A percentile compares a stretch with the other conserved stretches of the same genome.
Conservation (phyloP, 768 basidiomycete genomes). For the Pisolithus orientalis region DNA sequence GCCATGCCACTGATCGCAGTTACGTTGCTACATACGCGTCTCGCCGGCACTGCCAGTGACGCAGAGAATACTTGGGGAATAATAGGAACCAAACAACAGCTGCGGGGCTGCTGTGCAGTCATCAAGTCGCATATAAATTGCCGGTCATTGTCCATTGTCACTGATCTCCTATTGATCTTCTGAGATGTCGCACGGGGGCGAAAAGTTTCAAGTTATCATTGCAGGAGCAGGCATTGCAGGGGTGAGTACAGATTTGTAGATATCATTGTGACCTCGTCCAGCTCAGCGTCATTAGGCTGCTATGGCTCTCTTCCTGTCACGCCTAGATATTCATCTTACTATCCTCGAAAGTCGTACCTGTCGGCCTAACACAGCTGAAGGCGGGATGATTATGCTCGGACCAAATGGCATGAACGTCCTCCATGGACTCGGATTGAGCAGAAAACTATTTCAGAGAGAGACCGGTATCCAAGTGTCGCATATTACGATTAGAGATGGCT, state of each 20-base stretch:
- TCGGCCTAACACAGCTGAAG: conserved; percentile 14
- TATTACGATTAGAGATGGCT: conserved; percentile 17
- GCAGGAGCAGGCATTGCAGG: conserved; percentile 24
- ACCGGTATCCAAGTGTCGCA: conserved; percentile 15
- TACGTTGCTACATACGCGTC: neutral
- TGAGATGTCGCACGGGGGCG: conserved; percentile 8
- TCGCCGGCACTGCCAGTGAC: neutral
- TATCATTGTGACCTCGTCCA: neutral
- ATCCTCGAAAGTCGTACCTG: conserved; percentile 19
- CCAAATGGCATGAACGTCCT: conserved; percentile 25
- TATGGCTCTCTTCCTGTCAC: conserved; percentile 21
- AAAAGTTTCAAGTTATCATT: conserved; percentile 19
- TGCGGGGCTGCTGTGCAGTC: neutral
- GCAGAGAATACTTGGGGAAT: too few relatives aligned
- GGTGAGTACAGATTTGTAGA: conserved; percentile 10
- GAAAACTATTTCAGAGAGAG: conserved; percentile 15
- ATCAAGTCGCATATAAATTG: too few relatives aligned
- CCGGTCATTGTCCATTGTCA: too few relatives aligned
- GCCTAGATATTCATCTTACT: conserved; percentile 9
- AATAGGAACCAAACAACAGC: neutral
- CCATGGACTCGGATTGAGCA: conserved; percentile 20
- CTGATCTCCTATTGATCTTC: too few relatives aligned
- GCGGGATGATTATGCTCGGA: conserved; percentile 23
- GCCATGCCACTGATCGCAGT: neutral
- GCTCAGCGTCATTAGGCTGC: conserved; percentile 7